Conservation (phyloP, 169 alveolate species). For the Perkinsus marinus region DNA sequence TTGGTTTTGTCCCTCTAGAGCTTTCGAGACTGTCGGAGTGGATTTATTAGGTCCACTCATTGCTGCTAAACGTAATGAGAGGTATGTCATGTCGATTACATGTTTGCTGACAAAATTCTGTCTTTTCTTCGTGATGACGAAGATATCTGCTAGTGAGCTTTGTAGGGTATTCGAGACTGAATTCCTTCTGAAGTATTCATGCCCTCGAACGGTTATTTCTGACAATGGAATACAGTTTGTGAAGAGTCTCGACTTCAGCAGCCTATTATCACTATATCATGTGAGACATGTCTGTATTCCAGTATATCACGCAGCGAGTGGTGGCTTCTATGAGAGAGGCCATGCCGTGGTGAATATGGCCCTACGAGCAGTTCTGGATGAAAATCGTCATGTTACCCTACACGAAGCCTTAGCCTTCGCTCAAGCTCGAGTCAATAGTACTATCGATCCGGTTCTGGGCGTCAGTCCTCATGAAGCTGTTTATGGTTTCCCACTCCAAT, state of each 20-base stretch:
- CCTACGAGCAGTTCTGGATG: background rate
- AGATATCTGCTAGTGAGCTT: background rate
- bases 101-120: background rate
- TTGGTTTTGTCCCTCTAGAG: background rate
- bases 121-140: background rate
- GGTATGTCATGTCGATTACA: background rate
- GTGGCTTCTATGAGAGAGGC: background rate
- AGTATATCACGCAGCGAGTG: background rate
- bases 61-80: background rate
- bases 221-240: background rate
- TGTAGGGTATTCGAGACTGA: background rate
- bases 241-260: background rate
- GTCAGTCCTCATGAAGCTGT: background rate
- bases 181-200: background rate
- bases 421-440: background rate
- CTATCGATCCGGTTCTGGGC: background rate
- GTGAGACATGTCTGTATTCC: background rate
- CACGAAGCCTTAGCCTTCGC: background rate
- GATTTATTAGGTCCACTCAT: background rate
- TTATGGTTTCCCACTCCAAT: background rate
- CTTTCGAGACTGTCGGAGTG: background rate
- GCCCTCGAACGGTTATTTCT: background rate
- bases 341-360: background rate
- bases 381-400: background rate
- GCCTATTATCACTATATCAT: background rate